Evolutionary conservation across 192 early-diverging fungal species (phyloP).

Genomic region (Kickxella alabastrina): DNA sequence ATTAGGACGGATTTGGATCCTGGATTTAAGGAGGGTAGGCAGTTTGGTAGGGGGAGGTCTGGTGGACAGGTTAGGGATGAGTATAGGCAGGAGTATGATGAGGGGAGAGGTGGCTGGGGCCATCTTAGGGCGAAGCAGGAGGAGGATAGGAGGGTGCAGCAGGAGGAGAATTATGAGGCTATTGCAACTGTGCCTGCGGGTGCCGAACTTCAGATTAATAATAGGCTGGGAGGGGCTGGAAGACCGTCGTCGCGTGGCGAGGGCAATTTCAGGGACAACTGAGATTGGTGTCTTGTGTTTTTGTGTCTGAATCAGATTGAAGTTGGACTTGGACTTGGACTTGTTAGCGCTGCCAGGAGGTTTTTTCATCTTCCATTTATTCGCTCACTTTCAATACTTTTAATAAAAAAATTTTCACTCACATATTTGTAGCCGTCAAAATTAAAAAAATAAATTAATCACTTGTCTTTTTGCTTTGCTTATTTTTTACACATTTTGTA

Average conservation of each 20-base stretch:
- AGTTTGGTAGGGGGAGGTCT: constrained; percentile 90
- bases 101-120: constrained; percentile 94
- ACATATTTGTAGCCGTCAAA: neutral
- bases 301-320: no score
- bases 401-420: no score
- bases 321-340: no score
- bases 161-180: constrained; percentile 70
- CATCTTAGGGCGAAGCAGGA: constrained; percentile 68
- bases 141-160: constrained; percentile 52
- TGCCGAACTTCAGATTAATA: constrained; percentile 29
- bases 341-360: no score
- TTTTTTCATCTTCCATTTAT: no score
- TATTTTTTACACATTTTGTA: neutral
- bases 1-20: constrained; percentile 95
- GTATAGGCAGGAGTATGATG: constrained; percentile 91
- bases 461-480: neutral
- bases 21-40: constrained; percentile 87
- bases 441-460: neutral
- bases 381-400: no score
- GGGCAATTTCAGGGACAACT: neutral
- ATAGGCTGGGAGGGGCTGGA: constrained; percentile 14
- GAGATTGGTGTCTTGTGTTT: neutral
- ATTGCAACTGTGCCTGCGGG: constrained; percentile 45
- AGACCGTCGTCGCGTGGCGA: neutral
- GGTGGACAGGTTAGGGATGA: constrained; percentile 97